These are phyloP conservation scores for Solanum hybrid DNA, from an alignment of 305 asterid genomes.

Conservation along the genomic window DNA sequence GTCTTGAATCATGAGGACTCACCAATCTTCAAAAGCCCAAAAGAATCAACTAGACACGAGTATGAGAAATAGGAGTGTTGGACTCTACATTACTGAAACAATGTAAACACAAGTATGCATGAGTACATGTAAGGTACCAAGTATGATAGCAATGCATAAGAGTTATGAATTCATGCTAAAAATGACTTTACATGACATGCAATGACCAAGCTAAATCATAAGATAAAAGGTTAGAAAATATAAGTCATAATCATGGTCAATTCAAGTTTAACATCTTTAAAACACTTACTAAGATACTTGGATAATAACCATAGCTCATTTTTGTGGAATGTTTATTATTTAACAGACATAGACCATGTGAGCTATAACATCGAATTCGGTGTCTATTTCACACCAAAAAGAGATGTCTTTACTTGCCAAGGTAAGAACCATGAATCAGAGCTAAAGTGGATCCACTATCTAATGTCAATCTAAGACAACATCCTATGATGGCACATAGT, in stretches of 20 bases:
- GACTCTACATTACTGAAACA: background rate
- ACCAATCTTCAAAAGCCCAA: background rate
- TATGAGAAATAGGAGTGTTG: background rate
- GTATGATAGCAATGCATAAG: background rate
- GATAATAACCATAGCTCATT: background rate
- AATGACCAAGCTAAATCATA: background rate
- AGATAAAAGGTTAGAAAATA: background rate
- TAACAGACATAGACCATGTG: background rate
- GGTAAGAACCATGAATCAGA: background rate
- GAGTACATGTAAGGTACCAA: background rate
- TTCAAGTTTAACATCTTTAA: background rate
- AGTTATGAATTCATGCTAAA: background rate
- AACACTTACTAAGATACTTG: background rate
- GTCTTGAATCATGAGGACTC: background rate
- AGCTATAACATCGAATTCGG: background rate
- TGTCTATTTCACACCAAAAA: background rate
- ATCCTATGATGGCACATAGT: background rate
- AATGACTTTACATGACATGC: background rate
- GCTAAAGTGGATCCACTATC: background rate
- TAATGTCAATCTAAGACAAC: background rate
- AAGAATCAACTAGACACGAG: background rate
- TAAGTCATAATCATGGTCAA: background rate
- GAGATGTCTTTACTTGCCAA: background rate
- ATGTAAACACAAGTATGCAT: background rate
- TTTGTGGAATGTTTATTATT: no score